Percentiles rank a stretch among this genome's conserved stretches.
Conservation (phyloP, 352 stramenopile genomes). For the Phytophthora sp. region DNA sequence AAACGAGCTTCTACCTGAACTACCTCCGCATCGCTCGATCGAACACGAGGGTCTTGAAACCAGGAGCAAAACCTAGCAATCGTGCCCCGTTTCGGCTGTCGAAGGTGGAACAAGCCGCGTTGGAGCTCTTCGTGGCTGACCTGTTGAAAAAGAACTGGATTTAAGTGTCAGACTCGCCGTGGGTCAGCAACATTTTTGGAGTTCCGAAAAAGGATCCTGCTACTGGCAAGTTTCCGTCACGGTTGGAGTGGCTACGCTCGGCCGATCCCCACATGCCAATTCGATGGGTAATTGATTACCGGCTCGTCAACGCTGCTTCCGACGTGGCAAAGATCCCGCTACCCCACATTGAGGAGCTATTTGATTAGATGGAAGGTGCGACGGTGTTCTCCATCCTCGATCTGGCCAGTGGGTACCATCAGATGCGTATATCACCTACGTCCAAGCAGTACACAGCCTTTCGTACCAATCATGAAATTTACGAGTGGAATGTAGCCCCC, state of each 20-base stretch:
- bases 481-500: conserved; percentile 11
- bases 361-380: background rate
- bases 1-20: background rate
- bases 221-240: background rate
- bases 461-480: conserved; percentile 16
- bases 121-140: background rate
- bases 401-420: conserved; percentile 1
- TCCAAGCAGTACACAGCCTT: background rate
- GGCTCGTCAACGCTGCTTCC: background rate
- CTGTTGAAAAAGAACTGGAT: conserved; percentile 10
- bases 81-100: background rate
- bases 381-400: background rate
- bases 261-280: background rate
- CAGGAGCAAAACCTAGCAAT: background rate
- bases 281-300: conserved; percentile 9
- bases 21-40: background rate
- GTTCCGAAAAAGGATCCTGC: conserved; percentile 12
- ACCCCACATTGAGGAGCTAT: background rate
- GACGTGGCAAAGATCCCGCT: background rate
- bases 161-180: conserved; percentile 9
- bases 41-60: background rate
- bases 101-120: background rate
- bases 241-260: conserved; percentile 1
- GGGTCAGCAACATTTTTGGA: conserved; percentile 15
- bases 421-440: background rate